Conservation (phyloP, 768 basidiomycete species). For the Russula sp. region DNA sequence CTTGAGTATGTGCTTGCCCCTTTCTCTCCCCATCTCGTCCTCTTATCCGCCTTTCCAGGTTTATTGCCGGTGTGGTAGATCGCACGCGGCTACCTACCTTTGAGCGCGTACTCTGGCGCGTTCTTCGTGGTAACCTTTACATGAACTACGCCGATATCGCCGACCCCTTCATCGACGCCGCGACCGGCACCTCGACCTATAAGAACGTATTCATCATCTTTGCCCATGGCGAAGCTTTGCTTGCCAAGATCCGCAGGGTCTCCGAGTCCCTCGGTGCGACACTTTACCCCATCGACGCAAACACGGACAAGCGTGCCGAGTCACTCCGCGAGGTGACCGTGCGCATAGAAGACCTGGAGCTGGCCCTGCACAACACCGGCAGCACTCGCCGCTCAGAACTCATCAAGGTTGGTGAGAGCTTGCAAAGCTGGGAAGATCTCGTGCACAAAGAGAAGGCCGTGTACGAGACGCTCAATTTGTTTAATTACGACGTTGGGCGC, state of each 20-base stretch:
- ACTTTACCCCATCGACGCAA: slow-evolving; percentile 91
- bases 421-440: slow-evolving; percentile 89
- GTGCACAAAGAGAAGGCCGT: slow-evolving; percentile 94
- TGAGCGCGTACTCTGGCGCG: slow-evolving; percentile 96
- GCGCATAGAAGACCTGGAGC: slow-evolving; percentile 87
- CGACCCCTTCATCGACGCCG: slow-evolving; percentile 86
- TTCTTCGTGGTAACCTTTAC: slow-evolving; percentile 94
- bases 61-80: slow-evolving; percentile 95
- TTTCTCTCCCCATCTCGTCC: neutral
- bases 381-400: slow-evolving; percentile 77
- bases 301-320: slow-evolving; percentile 86
- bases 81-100: slow-evolving; percentile 87
- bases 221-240: slow-evolving; percentile 86
- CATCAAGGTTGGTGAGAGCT: slow-evolving; percentile 71
- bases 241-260: slow-evolving; percentile 96
- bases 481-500: slow-evolving; percentile 88
- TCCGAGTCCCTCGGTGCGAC: slow-evolving; percentile 99
- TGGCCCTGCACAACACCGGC: slow-evolving; percentile 84
- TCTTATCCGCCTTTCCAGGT: slow-evolving; percentile 39
- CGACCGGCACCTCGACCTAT: slow-evolving; percentile 73
- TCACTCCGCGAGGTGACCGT: slow-evolving; percentile 81
- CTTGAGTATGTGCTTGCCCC: slow-evolving; percentile 57
- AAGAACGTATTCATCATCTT: slow-evolving; percentile 99
- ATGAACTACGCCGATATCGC: slow-evolving; percentile 98
- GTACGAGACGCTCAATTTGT: slow-evolving; percentile 90